Conservation (phyloP, 2,329 filamentous ascomycete species). For the Stagonosporopsis tanaceti region DNA sequence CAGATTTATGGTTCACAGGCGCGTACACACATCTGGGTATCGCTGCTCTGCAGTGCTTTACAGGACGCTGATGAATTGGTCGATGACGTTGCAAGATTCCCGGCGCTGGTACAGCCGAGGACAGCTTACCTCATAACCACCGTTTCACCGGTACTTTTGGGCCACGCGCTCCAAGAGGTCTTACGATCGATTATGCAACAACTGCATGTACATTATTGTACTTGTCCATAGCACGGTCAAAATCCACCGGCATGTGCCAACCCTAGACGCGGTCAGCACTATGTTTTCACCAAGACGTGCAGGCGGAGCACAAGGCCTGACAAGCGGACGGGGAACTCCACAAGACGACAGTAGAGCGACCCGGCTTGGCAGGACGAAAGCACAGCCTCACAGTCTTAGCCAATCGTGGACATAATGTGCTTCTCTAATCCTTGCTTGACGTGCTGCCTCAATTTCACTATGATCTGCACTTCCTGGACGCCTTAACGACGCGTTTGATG, state of each 20-base stretch:
- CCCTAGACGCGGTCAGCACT: background rate
- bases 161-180: background rate
- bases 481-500: conserved; percentile 5
- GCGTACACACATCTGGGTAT: background rate
- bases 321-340: background rate
- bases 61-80: no score
- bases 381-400: conserved; percentile 2
- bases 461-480: conserved; percentile 11
- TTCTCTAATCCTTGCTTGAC: background rate
- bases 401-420: background rate
- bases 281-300: background rate
- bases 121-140: background rate
- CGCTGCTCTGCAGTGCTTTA: background rate
- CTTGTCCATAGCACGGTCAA: background rate
- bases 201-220: background rate
- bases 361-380: background rate
- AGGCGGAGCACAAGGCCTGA: background rate
- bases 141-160: background rate
- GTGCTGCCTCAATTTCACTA: background rate
- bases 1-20: background rate
- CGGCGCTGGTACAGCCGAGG: background rate
- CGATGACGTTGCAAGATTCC: background rate
- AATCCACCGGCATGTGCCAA: background rate
- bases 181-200: background rate
- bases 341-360: background rate